Base-by-base conservation (phyloP, 2,329 filamentous ascomycete genomes). In the Arthrinium phaeospermum region DNA sequence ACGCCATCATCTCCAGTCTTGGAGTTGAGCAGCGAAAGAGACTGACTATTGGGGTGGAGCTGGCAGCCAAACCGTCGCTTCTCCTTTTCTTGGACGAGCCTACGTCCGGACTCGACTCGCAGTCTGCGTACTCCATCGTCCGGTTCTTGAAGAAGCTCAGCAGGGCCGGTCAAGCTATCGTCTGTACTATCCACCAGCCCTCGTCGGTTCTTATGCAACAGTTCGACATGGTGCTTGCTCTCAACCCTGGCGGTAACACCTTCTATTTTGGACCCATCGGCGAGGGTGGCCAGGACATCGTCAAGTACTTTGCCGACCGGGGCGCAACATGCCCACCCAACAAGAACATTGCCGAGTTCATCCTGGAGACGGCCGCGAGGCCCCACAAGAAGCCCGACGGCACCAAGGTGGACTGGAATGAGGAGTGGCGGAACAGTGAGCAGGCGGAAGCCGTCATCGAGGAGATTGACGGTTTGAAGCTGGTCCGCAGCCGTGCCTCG, bases 1-100 rank as follows among this genome's bases (percentile, higher is more conserved):
- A 90, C 6, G 91, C 91, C 1, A 88, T 87, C 0, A 90, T 93
- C 7, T 96, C 95, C 81, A 94, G 94, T 16, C 91, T 97, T 71
- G 90, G 90, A 4, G 91, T 93, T 10, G 91, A 93, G 80, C 90
- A 93, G 80, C 88, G 90, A 76, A 94, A 94, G 81, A 92, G 93
- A 76, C 88, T 96, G n/a, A 97, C 94, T 0, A 96, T 97, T 72
- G 94, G 93, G 75, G 93, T 97, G 10, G 94, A 97, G 79, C 87
- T 97, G 13, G 93, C 93, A 12, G 94, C 94, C 37, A 95, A 93
- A 81, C 92, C 92, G 1, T 88, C 93, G 75, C 83, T 94, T 14
- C 86, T 94, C 1, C 86, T 94, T 46, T 94, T 94, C 85, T 83
- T 94, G 44, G 92, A 94, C 74, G 92, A 94, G 80, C 92, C 92